Evolutionary conservation across 768 basidiomycete genomes (phyloP).

Genomic region (Tricholoma sp.): DNA sequence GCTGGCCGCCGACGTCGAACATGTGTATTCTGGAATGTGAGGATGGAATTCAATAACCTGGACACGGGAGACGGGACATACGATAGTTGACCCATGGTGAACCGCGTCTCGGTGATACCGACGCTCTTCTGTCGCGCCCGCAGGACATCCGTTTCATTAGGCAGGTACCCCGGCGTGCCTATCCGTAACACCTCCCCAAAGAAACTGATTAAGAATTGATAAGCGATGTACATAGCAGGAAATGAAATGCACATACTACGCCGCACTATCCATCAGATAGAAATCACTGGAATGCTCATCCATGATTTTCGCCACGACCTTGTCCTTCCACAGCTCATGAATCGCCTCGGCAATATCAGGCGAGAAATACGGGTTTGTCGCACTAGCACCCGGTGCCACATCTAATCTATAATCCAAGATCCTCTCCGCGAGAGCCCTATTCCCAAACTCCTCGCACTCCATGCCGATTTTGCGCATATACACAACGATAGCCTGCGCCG

Average conservation of each 20-base stretch:
- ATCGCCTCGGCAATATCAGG: slow-evolving; percentile 68
- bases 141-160: slow-evolving; percentile 82
- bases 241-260: slow-evolving; percentile 56
- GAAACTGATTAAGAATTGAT: too few species aligned
- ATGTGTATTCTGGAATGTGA: slow-evolving; percentile 46
- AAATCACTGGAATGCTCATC: slow-evolving; percentile 71
- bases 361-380: slow-evolving; percentile 36
- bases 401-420: slow-evolving; percentile 58
- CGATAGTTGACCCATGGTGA: slow-evolving; percentile 63
- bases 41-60: slow-evolving; percentile 38
- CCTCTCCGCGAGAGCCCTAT: slow-evolving; percentile 56
- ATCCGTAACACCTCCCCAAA: slow-evolving; percentile 84
- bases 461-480: slow-evolving; percentile 77
- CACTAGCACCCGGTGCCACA: slow-evolving; percentile 19
- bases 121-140: slow-evolving; percentile 86
- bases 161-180: slow-evolving; percentile 73
- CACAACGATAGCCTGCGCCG: slow-evolving; percentile 71
- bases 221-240: too few species aligned
- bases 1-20: too few species aligned
- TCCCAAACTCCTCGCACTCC: slow-evolving; percentile 56
- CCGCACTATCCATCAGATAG: slow-evolving; percentile 91
- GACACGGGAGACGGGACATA: too few species aligned
- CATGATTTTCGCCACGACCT: slow-evolving; percentile 51
- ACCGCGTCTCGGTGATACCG: slow-evolving; percentile 87
- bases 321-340: slow-evolving; percentile 64